Percentiles rank a stretch among this genome's conserved stretches.
Evolutionary conservation across 139 green algal genomes (phyloP).

Genomic region (Tetraselmis chui): DNA sequence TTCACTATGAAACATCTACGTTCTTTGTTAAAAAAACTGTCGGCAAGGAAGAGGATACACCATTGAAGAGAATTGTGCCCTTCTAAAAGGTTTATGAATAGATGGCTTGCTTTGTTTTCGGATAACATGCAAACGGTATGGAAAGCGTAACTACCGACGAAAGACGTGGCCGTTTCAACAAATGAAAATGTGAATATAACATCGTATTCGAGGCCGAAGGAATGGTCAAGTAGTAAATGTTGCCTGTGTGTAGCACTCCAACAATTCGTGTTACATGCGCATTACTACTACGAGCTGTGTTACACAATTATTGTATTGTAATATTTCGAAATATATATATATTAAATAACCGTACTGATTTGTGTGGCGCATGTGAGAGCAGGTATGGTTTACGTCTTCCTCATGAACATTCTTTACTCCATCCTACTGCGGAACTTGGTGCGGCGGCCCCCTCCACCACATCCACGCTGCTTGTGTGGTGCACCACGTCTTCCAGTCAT

Average conservation of each 20-base stretch:
- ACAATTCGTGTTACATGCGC: constrained; percentile 43
- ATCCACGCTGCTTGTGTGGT: background rate
- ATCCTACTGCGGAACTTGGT: constrained; percentile 35
- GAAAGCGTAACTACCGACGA: too few species aligned
- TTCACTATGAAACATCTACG: too few species aligned
- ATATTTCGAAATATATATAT: constrained; percentile 41
- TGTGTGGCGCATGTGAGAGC: constrained; percentile 51
- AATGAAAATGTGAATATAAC: too few species aligned
- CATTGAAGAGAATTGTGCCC: too few species aligned
- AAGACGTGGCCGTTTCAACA: too few species aligned
- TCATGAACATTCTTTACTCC: constrained; percentile 67
- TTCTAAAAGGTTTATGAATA: too few species aligned
- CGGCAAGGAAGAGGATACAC: too few species aligned
- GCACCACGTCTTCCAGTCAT: too few species aligned
- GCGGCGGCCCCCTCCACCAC: background rate
- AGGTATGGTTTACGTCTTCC: constrained; percentile 47
- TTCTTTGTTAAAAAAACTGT: too few species aligned
- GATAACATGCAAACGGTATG: too few species aligned
- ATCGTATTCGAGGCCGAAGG: background rate
- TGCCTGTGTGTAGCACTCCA: constrained; percentile 47
- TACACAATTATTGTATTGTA: too few species aligned
- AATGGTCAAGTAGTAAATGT: background rate
- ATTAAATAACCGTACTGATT: constrained; percentile 44
- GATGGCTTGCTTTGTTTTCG: too few species aligned
- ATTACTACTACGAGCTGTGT: constrained; percentile 39